These are phyloP conservation scores for Porcisia hertigi DNA, from an alignment of 208 protist genomes.

Conservation along the genomic window DNA sequence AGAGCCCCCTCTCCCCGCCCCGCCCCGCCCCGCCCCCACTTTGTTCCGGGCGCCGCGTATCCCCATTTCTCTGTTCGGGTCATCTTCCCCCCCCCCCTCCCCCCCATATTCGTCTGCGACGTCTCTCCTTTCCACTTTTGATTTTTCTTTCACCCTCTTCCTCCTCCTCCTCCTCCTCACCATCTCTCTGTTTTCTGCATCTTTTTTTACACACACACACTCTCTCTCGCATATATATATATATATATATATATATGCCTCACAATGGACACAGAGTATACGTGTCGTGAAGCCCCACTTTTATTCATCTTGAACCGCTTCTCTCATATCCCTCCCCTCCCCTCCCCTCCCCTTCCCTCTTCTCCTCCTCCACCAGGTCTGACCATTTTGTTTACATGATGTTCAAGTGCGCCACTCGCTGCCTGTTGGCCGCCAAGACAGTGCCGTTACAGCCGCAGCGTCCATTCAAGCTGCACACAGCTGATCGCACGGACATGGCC, in stretches of 20 bases:
- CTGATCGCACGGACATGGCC: slow-evolving; percentile 64
- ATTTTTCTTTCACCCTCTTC: neutral
- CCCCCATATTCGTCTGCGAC: neutral
- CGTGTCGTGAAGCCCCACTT: neutral
- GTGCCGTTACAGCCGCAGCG: slow-evolving; percentile 70
- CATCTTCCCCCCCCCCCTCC: neutral
- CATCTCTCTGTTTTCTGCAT: neutral
- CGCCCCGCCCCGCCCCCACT: too few species aligned
- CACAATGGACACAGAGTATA: neutral
- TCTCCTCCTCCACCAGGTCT: neutral
- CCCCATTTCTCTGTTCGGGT: neutral
- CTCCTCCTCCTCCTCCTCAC: neutral
- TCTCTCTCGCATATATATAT: neutral
- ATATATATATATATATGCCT: neutral
- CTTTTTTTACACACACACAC: neutral
- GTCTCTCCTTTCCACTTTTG: neutral
- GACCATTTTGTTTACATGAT: slow-evolving; percentile 29
- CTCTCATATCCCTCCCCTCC: slow-evolving; percentile 4
- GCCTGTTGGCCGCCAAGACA: slow-evolving; percentile 72
- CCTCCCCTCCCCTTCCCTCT: neutral
- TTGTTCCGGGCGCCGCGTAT: neutral
- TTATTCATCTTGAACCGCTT: slow-evolving; percentile 1
- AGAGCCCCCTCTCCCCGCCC: neutral
- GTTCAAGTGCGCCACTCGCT: slow-evolving; percentile 64
- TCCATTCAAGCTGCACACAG: slow-evolving; percentile 74